Evolutionary conservation across 257 asterid species (phyloP).

Genomic region (Nicotiana benthamiana): DNA sequence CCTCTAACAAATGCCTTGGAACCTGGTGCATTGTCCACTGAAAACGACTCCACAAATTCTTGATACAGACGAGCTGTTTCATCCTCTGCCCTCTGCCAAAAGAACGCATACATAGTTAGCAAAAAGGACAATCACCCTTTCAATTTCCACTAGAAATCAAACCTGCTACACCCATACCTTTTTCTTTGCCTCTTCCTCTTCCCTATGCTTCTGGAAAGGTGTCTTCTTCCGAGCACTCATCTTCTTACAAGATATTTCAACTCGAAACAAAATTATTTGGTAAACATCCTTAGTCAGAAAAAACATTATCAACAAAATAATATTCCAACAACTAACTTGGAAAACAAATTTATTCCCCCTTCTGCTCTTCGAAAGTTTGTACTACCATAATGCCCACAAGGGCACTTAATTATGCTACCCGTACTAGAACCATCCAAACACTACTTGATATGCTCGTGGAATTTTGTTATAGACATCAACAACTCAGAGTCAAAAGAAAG

Average conservation of each 20-base stretch:
- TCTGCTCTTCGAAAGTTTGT: background rate
- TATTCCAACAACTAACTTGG: background rate
- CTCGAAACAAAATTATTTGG: constrained; percentile 13
- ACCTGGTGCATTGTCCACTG: constrained; percentile 64
- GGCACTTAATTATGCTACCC: background rate
- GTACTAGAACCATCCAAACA: background rate
- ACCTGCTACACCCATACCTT: constrained; percentile 28
- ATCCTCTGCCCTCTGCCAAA: constrained; percentile 70
- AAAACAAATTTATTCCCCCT: background rate
- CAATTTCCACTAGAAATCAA: background rate
- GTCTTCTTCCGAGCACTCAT: constrained; percentile 90
- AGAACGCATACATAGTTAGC: background rate
- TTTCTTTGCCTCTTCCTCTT: constrained; percentile 91
- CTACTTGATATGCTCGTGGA: background rate
- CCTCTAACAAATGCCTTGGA: constrained; percentile 88
- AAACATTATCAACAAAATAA: background rate
- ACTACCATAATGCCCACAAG: background rate
- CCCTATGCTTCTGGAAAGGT: constrained; percentile 94
- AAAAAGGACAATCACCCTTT: background rate
- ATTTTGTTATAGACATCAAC: background rate
- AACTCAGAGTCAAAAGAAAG: background rate
- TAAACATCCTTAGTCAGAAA: background rate
- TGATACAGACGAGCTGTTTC: constrained; percentile 81
- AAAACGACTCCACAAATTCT: constrained; percentile 81
- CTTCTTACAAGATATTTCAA: constrained; percentile 16